Percentiles rank a stretch among this genome's conserved stretches.
phyloP scores from a whole-genome alignment of 106 monocot species.

The Acanthochlamys bracteata region DNA sequence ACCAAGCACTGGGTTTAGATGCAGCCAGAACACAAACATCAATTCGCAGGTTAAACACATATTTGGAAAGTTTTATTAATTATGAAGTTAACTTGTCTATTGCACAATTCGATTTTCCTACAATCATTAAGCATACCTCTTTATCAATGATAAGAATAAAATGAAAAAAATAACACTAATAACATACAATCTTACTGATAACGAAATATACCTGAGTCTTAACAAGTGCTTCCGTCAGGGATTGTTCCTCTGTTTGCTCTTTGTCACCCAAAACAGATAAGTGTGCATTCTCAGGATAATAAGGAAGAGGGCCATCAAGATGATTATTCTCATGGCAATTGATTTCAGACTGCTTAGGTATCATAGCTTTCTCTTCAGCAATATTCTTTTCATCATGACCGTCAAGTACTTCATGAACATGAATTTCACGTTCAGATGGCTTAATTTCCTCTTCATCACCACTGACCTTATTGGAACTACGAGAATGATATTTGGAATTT shows the following conservation, averaged over 20 bases:
- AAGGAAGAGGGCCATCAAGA: background rate
- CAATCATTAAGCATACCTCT: too few species aligned
- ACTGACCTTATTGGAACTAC: background rate
- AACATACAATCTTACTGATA: background rate
- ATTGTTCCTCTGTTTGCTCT: constrained; percentile 1
- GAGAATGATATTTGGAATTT: constrained; percentile 7
- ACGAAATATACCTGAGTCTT: constrained; percentile 8
- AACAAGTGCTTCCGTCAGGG: background rate
- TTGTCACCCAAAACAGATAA: background rate
- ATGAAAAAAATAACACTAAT: too few species aligned
- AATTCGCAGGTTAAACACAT: too few species aligned
- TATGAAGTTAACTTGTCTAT: too few species aligned
- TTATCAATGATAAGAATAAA: too few species aligned
- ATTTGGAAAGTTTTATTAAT: too few species aligned
- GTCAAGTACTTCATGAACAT: constrained; percentile 19
- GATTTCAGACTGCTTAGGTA: constrained; percentile 6
- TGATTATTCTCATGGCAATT: background rate
- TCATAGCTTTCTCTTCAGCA: constrained; percentile 12
- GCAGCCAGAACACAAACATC: too few species aligned
- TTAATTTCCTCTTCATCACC: constrained; percentile 18
- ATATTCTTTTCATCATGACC: background rate
- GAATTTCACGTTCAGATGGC: constrained; percentile 22
- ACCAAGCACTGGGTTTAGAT: too few species aligned
- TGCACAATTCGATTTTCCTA: too few species aligned
- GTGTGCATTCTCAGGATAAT: background rate